A percentile compares a stretch with the other conserved stretches of the same genome.
Conservation (phyloP, 2,329 filamentous ascomycete species). For the Pseudopyrenochaeta lycopersici region DNA sequence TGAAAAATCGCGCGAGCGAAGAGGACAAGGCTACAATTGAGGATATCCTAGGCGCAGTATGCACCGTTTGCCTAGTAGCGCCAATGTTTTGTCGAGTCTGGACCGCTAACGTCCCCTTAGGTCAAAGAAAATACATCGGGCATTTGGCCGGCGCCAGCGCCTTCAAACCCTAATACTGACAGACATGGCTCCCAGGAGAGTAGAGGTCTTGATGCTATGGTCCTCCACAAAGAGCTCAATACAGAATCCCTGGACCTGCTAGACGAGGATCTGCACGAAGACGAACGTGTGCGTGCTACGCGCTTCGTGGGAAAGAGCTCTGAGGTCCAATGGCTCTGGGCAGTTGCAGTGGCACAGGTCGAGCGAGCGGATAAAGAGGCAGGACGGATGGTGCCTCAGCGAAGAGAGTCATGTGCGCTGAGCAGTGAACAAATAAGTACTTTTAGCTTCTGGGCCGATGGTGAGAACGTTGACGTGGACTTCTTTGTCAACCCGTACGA, state of each 20-base stretch:
- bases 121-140: constrained; percentile 39
- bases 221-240: constrained; percentile 21
- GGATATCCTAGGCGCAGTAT: constrained; percentile 34
- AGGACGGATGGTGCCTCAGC: constrained; percentile 1
- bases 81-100: neutral
- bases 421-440: constrained; percentile 38
- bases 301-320: constrained; percentile 47
- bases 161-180: constrained; percentile 31
- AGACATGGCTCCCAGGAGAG: constrained; percentile 19
- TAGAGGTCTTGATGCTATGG: constrained; percentile 7
- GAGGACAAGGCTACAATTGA: constrained; percentile 32
- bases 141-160: constrained; percentile 12
- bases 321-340: constrained; percentile 44
- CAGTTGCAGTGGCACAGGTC: constrained; percentile 28
- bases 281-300: constrained; percentile 35
- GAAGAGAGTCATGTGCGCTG: constrained; percentile 11
- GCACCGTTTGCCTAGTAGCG: neutral
- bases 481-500: constrained; percentile 41
- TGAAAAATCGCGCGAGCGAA: constrained; percentile 24
- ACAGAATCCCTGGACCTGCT: constrained; percentile 32
- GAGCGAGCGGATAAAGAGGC: constrained; percentile 24
- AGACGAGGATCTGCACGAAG: constrained; percentile 39
- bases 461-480: constrained; percentile 32
- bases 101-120: constrained; percentile 25
- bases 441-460: constrained; percentile 47